Percentiles rank a stretch among this genome's conserved stretches.
Evolutionary conservation across 164 flowering plant genomes (phyloP).

Genomic region (Pachysandra terminalis): DNA sequence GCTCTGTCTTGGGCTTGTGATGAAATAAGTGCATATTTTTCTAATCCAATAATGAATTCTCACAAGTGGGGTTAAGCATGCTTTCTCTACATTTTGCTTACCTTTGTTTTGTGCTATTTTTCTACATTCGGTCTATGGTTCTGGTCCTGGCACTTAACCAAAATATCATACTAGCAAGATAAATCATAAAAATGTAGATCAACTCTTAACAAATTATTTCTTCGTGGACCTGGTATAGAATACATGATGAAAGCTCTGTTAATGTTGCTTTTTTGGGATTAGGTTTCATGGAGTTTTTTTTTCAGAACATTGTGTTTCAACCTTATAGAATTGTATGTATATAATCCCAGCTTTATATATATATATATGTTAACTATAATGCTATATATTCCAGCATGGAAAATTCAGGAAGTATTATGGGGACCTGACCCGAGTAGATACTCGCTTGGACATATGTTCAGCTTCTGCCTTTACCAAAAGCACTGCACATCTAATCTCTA

Average conservation of each 20-base stretch:
- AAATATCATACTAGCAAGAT: not conserved
- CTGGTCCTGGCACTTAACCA: not conserved
- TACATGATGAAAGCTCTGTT: not conserved
- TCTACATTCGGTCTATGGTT: not conserved
- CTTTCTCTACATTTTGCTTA: no score
- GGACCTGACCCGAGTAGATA: conserved; percentile 80
- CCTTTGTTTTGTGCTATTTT: no score
- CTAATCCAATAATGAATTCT: no score
- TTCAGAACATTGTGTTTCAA: no score
- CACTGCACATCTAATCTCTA: conserved; percentile 25
- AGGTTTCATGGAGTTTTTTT: not conserved
- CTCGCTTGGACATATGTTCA: conserved; percentile 74
- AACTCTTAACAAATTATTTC: no score
- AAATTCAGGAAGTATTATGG: conserved; percentile 48
- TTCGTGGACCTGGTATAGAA: not conserved
- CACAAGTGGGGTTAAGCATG: no score
- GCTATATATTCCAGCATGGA: conserved; percentile 78
- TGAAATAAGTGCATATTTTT: no score
- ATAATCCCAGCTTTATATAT: no score
- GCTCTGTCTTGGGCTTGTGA: no score
- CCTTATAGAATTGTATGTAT: no score
- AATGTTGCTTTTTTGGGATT: not conserved
- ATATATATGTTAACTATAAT: no score
- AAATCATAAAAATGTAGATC: not conserved
- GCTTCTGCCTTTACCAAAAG: conserved; percentile 54